Percentiles rank a stretch among this genome's conserved stretches.
These are phyloP conservation scores for Eutrema japonicum DNA, from an alignment of 345 rosid genomes.

Conservation along the genomic window DNA sequence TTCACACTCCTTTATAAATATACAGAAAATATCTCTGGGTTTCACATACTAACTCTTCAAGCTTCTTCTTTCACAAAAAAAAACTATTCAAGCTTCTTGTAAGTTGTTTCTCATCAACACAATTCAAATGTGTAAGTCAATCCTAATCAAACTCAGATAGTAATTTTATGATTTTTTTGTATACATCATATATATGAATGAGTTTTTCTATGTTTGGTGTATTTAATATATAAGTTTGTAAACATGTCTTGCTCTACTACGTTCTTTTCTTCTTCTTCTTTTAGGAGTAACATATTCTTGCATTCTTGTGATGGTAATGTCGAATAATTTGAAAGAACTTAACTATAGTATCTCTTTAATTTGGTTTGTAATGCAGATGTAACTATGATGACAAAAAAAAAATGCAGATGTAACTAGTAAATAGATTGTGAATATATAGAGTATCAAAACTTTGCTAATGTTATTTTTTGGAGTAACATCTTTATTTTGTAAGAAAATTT, in stretches of 20 bases:
- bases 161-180: background rate
- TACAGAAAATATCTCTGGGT: slow-evolving; percentile 4
- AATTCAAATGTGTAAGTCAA: slow-evolving; percentile 33
- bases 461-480: background rate
- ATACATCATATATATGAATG: background rate
- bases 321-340: background rate
- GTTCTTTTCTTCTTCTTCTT: background rate
- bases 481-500: background rate
- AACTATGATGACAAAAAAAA: background rate
- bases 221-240: background rate
- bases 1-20: slow-evolving; percentile 12
- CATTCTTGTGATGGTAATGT: background rate
- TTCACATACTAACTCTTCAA: slow-evolving; percentile 9
- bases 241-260: background rate
- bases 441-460: background rate
- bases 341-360: background rate
- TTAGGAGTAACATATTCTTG: too few relatives aligned
- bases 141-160: background rate
- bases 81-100: slow-evolving; percentile 5
- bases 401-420: slow-evolving; percentile 11
- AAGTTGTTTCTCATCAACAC: slow-evolving; percentile 9
- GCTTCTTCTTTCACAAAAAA: background rate
- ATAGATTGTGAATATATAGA: background rate
- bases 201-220: background rate
- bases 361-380: slow-evolving; percentile 1